Base-by-base conservation (phyloP, 2,329 filamentous ascomycete species). In the Drechslerella stenobrocha region DNA sequence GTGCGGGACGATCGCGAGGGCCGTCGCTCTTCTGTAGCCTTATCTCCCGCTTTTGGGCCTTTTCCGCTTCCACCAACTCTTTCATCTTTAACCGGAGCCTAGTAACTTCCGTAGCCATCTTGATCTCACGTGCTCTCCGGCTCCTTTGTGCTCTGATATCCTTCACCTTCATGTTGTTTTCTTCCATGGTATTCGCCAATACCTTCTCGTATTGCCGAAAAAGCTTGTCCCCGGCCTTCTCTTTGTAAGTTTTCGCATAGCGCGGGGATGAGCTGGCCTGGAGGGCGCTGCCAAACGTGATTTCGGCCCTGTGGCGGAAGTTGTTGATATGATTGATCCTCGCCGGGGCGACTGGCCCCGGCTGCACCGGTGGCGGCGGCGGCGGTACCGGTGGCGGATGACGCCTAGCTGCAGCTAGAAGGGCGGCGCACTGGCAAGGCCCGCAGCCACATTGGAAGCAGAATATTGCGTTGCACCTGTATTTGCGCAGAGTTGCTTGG, bases 381-480 rank as follows among this genome's bases (percentile, higher is more conserved):
- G 34, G 11, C 3, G 4, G 3, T 13, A 37, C 13, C 3, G 3
- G 3, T 9, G 11, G 3, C 13, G 34, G 34, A 4, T 9, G 34
- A 37, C 11, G 34, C 34, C 11, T 9, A 15, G 34, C 34, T 5
- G 11, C 11, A 13, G 3, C 11, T 4, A 13, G 13, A 9, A 58
- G 48, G 0, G 22, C 44, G 47, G 8, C 9, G 15, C 63, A 67
- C 18, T 40, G 34, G 30, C 63, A 67, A 5, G 32, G 28, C 11
- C 35, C 26, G 30, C 37, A 55, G 8, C 53, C 63, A 30, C 63
- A 67, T 3, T 55, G 63, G 18, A 60, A 67, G 26, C 63, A 67
- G 52, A 67, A 60, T 18, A 30, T 13, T 6, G 63, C 20, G 22
- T 60, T 60, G 15, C 63, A 67, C 1, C 63, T 67, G 11, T 24